Base-by-base conservation (phyloP, 768 basidiomycete species). In the Lentinula raphanica region DNA sequence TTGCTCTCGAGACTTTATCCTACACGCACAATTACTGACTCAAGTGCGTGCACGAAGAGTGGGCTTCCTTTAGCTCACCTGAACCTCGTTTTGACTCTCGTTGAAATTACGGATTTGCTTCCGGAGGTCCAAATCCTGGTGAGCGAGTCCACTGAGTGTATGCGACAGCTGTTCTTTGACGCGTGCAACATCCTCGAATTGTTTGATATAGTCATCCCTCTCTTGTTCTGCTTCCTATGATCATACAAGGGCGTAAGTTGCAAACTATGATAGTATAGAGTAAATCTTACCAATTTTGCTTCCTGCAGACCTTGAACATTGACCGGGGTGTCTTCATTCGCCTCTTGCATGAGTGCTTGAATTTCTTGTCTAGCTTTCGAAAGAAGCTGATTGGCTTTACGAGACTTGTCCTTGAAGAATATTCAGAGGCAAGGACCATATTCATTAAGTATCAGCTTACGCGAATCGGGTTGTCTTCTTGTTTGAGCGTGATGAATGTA, bases 321-420 rank as follows among this genome's bases (percentile, higher is more conserved):
- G 6, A 80, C 81, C 1, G 88, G 86, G 67, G 87, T 72, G 12
- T 88, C 87, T 19, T 89, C 86, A 58, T 87, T 88, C 12, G 79
- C 77, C 60, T 88, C 86, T 35, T 79, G 72, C 60, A 86, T 80
- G 17, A 88, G 66, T 21, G 70, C 69, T 29, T 66, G 64, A 39
- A 81, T 69, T 1, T 60, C 63, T 6, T 60, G 32, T 66, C 75
- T 83, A 29, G 76, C 74, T 5, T 48, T 48, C 36, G 71, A 64
- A 17, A 66, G 40, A 3, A 59, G 45, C 1, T 63, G 49, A 46
- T 74, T 66, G 23, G 74, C 68, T 3, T 49, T 39, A 44, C 46
- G 60, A 28, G 72, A 73, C 54, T 72, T 63, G 8, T 32, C 40
- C 76, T 78, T 56, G 5, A 11, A 23, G 13, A 56, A 56, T 6